phyloP scores from a whole-genome alignment of 1,284 basidiomycete species.

The Puccinia sorghi region DNA sequence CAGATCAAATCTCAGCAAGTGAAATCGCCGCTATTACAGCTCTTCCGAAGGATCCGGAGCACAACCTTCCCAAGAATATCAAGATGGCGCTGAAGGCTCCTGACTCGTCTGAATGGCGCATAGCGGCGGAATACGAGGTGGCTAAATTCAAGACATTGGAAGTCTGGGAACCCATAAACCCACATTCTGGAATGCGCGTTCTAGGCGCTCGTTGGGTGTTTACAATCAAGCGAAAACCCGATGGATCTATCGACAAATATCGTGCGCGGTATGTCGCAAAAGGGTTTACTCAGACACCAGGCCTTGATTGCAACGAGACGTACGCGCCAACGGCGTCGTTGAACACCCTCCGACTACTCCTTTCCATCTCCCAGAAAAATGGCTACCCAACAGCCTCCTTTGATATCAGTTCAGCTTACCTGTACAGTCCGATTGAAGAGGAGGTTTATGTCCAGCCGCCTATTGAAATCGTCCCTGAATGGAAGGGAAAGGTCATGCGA shows the following conservation, averaged over 20 bases:
- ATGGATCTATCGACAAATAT: background rate
- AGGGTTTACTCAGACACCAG: background rate
- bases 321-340: conserved; percentile 16
- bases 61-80: background rate
- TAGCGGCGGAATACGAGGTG: background rate
- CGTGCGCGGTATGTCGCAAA: conserved; percentile 2
- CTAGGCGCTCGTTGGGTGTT: background rate
- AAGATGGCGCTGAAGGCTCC: background rate
- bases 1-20: background rate
- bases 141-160: background rate
- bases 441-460: background rate
- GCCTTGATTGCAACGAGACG: conserved; percentile 9
- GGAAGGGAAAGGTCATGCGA: background rate
- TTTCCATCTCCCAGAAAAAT: background rate
- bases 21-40: background rate
- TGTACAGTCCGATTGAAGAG: conserved; percentile 3
- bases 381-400: background rate
- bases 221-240: background rate
- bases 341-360: background rate
- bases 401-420: conserved; percentile 11
- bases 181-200: background rate
- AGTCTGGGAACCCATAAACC: background rate
- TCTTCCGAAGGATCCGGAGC: background rate
- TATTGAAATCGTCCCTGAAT: background rate
- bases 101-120: background rate